phyloP scores from a whole-genome alignment of 768 basidiomycete species.

The Pilatotrama ljubarskyi region DNA sequence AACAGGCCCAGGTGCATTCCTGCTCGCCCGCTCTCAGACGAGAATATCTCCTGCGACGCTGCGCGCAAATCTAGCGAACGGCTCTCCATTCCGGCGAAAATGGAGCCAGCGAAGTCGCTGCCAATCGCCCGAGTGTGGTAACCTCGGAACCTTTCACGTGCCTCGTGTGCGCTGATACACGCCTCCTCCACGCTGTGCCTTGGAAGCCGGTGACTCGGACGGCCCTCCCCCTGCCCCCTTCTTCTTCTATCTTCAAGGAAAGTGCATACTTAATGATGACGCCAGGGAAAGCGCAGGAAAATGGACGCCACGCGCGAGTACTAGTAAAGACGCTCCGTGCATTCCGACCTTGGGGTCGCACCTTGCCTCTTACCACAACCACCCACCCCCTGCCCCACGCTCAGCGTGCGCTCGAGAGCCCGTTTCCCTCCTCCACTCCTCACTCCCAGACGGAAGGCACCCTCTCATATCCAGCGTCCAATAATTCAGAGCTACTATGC shows the following conservation, averaged over 20 bases:
- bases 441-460: background rate
- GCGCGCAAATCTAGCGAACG: background rate
- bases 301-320: slow-evolving; percentile 22
- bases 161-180: slow-evolving; percentile 29
- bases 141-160: slow-evolving; percentile 14
- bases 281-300: slow-evolving; percentile 18
- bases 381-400: slow-evolving; percentile 18
- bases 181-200: slow-evolving; percentile 25
- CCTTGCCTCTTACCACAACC: slow-evolving; percentile 24
- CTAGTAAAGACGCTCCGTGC: slow-evolving; percentile 12
- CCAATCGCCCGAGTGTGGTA: slow-evolving; percentile 14
- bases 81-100: slow-evolving; percentile 7
- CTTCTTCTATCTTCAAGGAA: slow-evolving; percentile 7
- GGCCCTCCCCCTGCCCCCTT: slow-evolving; percentile 13
- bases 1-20: slow-evolving; percentile 3
- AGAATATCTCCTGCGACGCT: slow-evolving; percentile 10
- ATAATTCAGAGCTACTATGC: slow-evolving; percentile 21
- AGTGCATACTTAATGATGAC: slow-evolving; percentile 20
- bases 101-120: slow-evolving; percentile 5
- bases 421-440: slow-evolving; percentile 1
- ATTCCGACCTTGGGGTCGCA: slow-evolving; percentile 18
- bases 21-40: background rate
- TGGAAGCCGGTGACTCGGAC: slow-evolving; percentile 14
- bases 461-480: background rate
- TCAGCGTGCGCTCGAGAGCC: slow-evolving; percentile 13